phyloP scores from a whole-genome alignment of 75 land plant species.

The Adiantum capillusveneris region DNA sequence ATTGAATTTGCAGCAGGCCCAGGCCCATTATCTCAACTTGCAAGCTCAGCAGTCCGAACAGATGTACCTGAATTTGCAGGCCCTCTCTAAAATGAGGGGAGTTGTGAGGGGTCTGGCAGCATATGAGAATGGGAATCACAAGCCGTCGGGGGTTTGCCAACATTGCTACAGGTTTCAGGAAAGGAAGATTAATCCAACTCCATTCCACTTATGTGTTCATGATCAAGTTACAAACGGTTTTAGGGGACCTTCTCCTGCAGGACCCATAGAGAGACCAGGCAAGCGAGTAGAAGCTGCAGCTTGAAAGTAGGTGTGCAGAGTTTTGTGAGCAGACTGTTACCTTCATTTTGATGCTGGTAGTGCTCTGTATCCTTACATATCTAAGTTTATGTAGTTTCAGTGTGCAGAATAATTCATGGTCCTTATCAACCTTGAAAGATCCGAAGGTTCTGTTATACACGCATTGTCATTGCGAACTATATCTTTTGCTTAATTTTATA shows the following conservation, averaged over 20 bases:
- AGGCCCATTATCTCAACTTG: not conserved
- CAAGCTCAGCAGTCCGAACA: not conserved
- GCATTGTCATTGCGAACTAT: too few species aligned
- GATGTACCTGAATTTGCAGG: not conserved
- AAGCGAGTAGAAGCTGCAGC: conserved; percentile 38
- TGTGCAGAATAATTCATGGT: too few species aligned
- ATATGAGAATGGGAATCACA: conserved; percentile 4
- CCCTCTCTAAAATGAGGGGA: conserved; percentile 1
- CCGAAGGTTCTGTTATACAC: too few species aligned
- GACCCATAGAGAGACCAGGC: conserved; percentile 58
- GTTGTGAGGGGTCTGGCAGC: not conserved
- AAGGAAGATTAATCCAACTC: conserved; percentile 17
- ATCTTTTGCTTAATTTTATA: too few species aligned
- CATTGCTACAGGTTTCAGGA: conserved; percentile 2
- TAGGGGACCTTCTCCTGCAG: conserved; percentile 56
- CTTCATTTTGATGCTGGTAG: too few species aligned
- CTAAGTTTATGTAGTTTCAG: too few species aligned
- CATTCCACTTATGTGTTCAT: conserved; percentile 64
- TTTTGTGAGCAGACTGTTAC: too few species aligned
- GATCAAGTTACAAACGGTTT: conserved; percentile 49
- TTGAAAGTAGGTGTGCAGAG: conserved; percentile 4
- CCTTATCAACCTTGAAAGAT: too few species aligned
- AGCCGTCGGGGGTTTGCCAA: conserved; percentile 4
- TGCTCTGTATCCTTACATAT: too few species aligned
- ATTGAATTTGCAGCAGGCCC: conserved; percentile 1